Percentiles rank a stretch among this genome's conserved stretches.
phyloP scores from a whole-genome alignment of 2,329 filamentous ascomycete species.

The Pseudogymnoascus sp. region DNA sequence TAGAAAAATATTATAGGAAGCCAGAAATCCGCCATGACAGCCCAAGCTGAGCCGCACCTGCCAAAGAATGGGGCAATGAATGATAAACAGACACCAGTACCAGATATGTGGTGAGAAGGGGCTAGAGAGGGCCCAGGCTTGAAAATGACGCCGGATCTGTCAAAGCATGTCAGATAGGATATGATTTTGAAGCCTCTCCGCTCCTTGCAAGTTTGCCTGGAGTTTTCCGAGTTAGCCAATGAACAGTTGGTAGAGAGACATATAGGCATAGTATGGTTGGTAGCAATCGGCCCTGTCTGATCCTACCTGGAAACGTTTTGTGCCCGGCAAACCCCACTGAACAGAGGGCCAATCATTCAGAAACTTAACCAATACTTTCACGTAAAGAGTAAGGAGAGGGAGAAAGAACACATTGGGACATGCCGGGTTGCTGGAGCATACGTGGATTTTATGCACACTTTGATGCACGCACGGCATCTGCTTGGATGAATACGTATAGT shows the following conservation, averaged over 20 bases:
- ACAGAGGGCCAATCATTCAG: not conserved
- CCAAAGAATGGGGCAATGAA: not conserved
- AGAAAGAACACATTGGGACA: not conserved
- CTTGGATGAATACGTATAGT: not conserved
- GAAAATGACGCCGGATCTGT: conserved; percentile 1
- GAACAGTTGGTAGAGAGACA: not conserved
- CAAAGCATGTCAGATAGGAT: not conserved
- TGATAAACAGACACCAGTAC: not conserved
- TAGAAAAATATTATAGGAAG: not conserved
- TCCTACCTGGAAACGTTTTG: conserved; percentile 7
- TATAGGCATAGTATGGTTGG: not conserved
- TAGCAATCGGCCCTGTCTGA: conserved; percentile 2
- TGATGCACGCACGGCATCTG: conserved; percentile 5
- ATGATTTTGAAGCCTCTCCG: not conserved
- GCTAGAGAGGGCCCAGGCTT: not conserved
- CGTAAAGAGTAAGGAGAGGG: not conserved
- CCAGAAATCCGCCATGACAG: not conserved
- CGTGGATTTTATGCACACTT: not conserved
- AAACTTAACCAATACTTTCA: not conserved
- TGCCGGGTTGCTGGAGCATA: not conserved
- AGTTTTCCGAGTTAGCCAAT: not conserved
- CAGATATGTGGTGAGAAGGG: not conserved
- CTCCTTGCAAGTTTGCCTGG: not conserved
- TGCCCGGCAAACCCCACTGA: not conserved
- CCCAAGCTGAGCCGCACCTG: not conserved